A percentile compares a stretch with the other conserved stretches of the same genome.
Conservation (phyloP, 768 basidiomycete genomes). For the Butyriboletus loyo region DNA sequence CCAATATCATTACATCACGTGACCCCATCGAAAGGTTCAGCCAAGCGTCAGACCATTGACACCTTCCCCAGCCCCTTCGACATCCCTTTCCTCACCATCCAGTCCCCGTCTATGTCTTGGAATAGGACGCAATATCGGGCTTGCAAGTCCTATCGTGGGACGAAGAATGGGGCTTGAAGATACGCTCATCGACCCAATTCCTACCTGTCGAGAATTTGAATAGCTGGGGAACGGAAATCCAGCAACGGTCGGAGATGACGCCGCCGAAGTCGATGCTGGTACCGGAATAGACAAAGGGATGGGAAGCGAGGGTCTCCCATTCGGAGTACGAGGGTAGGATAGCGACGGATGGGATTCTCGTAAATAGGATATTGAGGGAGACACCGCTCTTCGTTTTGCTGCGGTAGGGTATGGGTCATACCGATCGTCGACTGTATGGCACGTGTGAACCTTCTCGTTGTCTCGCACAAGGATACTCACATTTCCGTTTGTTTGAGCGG, state of each 20-base stretch:
- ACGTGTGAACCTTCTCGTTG: constrained; percentile 7
- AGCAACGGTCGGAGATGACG: constrained; percentile 71
- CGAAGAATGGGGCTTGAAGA: constrained; percentile 75
- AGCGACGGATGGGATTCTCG: constrained; percentile 56
- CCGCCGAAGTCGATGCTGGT: constrained; percentile 56
- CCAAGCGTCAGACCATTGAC: constrained; percentile 59
- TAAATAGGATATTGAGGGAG: constrained; percentile 69
- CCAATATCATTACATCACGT: constrained; percentile 4
- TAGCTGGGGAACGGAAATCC: constrained; percentile 44
- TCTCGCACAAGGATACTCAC: constrained; percentile 35
- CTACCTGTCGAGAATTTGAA: constrained; percentile 34
- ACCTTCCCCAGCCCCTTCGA: constrained; percentile 78
- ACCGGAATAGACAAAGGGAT: constrained; percentile 63
- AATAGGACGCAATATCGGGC: constrained; percentile 72
- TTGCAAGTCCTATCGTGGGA: constrained; percentile 66
- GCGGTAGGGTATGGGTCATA: constrained; percentile 81
- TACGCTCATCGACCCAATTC: constrained; percentile 47
- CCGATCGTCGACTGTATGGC: constrained; percentile 66
- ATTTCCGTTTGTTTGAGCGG: constrained; percentile 79
- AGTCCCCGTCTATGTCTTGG: constrained; percentile 48
- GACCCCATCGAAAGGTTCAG: neutral
- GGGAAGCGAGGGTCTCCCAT: constrained; percentile 59
- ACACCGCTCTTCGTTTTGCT: constrained; percentile 79
- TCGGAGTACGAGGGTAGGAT: constrained; percentile 47
- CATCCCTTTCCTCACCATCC: constrained; percentile 63